Evolutionary conservation across 805 yeast species (phyloP).

Genomic region (Lipomyces chichibuensis): DNA sequence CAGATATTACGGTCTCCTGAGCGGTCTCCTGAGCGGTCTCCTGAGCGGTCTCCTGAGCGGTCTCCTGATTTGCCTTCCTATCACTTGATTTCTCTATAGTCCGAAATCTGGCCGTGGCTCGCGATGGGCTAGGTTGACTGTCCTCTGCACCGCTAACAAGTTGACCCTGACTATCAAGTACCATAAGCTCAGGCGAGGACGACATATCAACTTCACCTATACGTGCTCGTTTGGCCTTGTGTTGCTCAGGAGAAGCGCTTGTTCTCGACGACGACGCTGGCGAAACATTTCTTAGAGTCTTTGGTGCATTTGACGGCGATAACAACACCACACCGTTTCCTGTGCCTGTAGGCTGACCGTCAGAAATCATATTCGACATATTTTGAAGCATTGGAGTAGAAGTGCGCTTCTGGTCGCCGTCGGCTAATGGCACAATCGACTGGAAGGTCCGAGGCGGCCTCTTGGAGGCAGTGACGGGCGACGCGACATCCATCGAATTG

Average conservation of each 20-base stretch:
- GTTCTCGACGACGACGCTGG: neutral
- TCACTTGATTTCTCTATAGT: neutral
- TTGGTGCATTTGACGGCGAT: constrained; percentile 7
- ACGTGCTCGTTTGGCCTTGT: neutral
- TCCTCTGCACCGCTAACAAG: constrained; percentile 4
- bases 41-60: neutral
- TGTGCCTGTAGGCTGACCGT: neutral
- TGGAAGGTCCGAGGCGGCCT: neutral
- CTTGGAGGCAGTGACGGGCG: neutral
- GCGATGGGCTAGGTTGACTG: neutral
- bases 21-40: too few relatives aligned
- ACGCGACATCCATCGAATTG: neutral
- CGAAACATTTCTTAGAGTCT: neutral
- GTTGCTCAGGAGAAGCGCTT: neutral
- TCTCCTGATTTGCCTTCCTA: neutral
- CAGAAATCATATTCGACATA: neutral
- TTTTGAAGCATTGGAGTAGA: neutral
- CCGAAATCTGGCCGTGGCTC: neutral
- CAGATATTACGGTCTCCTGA: neutral
- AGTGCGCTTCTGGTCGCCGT: neutral
- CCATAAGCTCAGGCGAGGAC: neutral
- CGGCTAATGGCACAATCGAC: neutral
- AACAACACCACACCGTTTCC: too few relatives aligned
- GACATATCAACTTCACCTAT: neutral
- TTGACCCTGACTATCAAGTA: neutral